Evolutionary conservation across 2,329 filamentous ascomycete species (phyloP).

Genomic region (Zymoseptoria crescenta): DNA sequence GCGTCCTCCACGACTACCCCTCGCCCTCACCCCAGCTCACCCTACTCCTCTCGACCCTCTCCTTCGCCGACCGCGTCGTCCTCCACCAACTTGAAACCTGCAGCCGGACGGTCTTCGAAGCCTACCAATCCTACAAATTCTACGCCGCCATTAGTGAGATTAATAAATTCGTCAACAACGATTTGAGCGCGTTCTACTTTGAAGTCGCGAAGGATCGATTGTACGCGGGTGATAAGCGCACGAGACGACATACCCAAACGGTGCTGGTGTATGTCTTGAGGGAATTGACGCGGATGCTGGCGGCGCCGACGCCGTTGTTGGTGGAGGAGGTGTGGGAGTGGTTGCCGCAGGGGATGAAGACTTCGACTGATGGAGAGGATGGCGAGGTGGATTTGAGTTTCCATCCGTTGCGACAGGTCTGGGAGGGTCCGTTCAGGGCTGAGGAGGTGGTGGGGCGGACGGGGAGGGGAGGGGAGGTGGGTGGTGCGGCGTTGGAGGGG

Average conservation of each 20-base stretch:
- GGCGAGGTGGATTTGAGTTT: conserved; percentile 1
- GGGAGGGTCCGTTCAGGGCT: conserved; percentile 17
- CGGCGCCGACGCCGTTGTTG: conserved; percentile 71
- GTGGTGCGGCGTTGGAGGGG: conserved; percentile 32
- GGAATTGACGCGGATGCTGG: conserved; percentile 69
- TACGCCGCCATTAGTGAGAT: conserved; percentile 65
- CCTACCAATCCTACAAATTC: conserved; percentile 70
- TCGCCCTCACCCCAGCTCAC: conserved; percentile 11
- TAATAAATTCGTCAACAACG: conserved; percentile 72
- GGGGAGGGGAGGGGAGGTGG: conserved; percentile 35
- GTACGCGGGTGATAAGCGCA: conserved; percentile 69
- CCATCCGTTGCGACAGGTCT: conserved; percentile 23
- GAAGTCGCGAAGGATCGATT: conserved; percentile 86
- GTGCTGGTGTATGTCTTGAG: conserved; percentile 56
- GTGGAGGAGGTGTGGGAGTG: conserved; percentile 85
- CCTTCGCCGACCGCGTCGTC: conserved; percentile 59
- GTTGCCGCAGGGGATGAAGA: conserved; percentile 44
- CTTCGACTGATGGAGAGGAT: background rate
- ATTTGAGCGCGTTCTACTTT: conserved; percentile 89
- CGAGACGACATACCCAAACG: conserved; percentile 50
- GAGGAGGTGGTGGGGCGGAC: background rate
- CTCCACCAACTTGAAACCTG: conserved; percentile 63
- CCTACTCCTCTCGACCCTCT: conserved; percentile 10
- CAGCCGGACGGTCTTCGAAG: conserved; percentile 55
- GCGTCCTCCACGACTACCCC: conserved; percentile 45